Evolutionary conservation across 305 asterid genomes (phyloP).

Genomic region (Rubia balearica): DNA sequence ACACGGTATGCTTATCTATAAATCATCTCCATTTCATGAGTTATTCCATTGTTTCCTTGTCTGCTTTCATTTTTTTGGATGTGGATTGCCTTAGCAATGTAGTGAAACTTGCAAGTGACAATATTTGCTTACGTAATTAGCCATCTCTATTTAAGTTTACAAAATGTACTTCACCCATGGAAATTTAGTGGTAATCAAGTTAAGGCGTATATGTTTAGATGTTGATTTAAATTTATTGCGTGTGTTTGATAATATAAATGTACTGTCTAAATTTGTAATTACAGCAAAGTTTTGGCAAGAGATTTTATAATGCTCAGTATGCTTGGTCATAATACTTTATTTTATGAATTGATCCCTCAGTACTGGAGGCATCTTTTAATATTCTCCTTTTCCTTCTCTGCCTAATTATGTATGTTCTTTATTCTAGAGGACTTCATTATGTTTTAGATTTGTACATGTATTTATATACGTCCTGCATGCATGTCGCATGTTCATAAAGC

Average conservation of each 20-base stretch:
- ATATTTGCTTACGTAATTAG: too few relatives aligned
- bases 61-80: background rate
- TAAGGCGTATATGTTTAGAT: background rate
- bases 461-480: background rate
- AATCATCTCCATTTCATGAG: background rate
- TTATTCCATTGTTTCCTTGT: background rate
- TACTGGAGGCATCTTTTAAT: background rate
- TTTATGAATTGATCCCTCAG: background rate
- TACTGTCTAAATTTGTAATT: background rate
- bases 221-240: background rate
- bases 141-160: too few relatives aligned
- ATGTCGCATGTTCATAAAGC: background rate
- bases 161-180: too few relatives aligned
- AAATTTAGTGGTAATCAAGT: background rate
- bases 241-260: background rate
- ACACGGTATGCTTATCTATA: constrained; percentile 35
- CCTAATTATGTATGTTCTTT: background rate
- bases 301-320: background rate
- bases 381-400: background rate
- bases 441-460: background rate
- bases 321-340: background rate
- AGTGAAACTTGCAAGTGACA: background rate
- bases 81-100: background rate
- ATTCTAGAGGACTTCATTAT: background rate
- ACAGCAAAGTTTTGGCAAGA: background rate